Conservation (phyloP, 1,284 basidiomycete genomes). For the Marasmius tenuissimus region DNA sequence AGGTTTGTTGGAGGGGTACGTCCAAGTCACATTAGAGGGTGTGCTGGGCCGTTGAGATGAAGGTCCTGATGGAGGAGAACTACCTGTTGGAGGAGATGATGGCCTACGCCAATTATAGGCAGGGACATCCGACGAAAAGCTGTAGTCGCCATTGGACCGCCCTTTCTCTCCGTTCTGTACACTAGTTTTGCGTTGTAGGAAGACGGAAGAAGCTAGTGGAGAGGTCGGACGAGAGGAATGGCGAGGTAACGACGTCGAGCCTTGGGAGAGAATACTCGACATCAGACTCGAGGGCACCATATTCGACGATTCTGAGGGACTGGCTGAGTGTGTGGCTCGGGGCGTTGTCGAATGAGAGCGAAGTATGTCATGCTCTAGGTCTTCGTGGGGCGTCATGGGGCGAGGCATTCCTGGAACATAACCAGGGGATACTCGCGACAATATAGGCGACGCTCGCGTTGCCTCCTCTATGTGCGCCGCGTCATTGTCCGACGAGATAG, state of each 20-base stretch:
- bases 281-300: constrained; percentile 33
- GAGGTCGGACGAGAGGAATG: constrained; percentile 47
- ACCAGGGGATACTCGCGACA: constrained; percentile 70
- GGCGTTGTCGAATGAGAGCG: constrained; percentile 78
- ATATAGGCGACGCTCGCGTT: constrained; percentile 56
- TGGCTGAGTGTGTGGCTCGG: constrained; percentile 59
- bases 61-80: constrained; percentile 59
- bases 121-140: constrained; percentile 33
- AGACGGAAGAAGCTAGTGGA: constrained; percentile 40
- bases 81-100: constrained; percentile 62
- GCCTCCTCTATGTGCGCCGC: constrained; percentile 42
- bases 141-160: background rate
- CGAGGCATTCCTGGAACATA: constrained; percentile 86
- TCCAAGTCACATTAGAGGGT: constrained; percentile 74
- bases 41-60: constrained; percentile 53
- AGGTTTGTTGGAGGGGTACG: constrained; percentile 29
- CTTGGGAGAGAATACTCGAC: constrained; percentile 17
- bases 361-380: constrained; percentile 64
- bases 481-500: constrained; percentile 63
- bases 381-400: constrained; percentile 78
- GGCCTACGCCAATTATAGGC: constrained; percentile 51
- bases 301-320: constrained; percentile 19
- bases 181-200: constrained; percentile 56
- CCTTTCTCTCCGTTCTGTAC: background rate
- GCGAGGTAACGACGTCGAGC: constrained; percentile 44